Evolutionary conservation across 2,329 filamentous ascomycete genomes (phyloP), one percentile per base, ranked within the genome.

Genomic region (Graphiopsis chlorocephala): DNA sequence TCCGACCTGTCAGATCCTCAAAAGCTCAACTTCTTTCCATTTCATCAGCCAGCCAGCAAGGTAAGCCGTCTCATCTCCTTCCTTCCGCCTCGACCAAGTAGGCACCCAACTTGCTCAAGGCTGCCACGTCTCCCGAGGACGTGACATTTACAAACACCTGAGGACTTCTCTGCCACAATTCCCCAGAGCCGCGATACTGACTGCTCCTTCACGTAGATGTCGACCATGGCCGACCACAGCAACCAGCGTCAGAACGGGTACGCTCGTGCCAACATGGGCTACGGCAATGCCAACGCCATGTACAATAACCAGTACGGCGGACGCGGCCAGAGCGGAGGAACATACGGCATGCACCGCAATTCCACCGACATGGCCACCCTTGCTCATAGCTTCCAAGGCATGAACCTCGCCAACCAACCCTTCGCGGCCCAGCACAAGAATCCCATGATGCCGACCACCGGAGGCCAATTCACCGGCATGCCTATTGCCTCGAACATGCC

Each of bases 341-440:
- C 65, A 55, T 77, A 77, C 70, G 72, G 72, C 72, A 74, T 74
- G 71, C 71, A 74, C 63, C 71, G 72, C 56, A 70, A 70, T 66
- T 68, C 69, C 58, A 67, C 65, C 65, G 67, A 71, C 67, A 73
- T 78, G 70, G 70, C 74, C 28, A 71, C 74, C 53, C 70, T 78
- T 66, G 70, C 77, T 75, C 75, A 78, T 72, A 69, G 71, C 66
- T 77, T 78, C 63, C 76, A 77, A 74, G 76, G 75, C 70, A 76
- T 78, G 73, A 77, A 74, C 69, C 67, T 78, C 68, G 70, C 70
- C 53, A 72, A 72, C 66, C 69, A 71, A 55, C 67, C 73, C 64
- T 78, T 75, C 70, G 72, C 73, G 28, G 69, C 73, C 64, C 73
- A 76, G 67, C 73, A 70, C 67, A 71, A 71, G 50, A 63, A 64